A percentile compares a stretch with the other conserved stretches of the same genome.
phyloP scores from a whole-genome alignment of 2,329 filamentous ascomycete species.

The Gremmenia infestans region DNA sequence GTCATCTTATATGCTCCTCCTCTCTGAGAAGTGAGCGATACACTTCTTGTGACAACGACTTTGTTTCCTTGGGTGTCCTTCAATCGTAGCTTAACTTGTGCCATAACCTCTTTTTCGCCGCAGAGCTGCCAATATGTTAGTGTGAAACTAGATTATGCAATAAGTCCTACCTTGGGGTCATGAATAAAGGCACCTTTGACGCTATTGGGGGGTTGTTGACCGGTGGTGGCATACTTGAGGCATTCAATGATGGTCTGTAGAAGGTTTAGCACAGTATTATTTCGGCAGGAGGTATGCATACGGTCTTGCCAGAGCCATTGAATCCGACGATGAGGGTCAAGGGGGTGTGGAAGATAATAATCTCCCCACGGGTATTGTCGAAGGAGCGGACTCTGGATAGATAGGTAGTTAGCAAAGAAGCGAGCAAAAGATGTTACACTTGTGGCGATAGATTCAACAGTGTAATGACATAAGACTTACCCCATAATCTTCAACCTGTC shows the following conservation, averaged over 20 bases:
- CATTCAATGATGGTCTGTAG: conserved; percentile 90
- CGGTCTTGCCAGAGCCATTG: conserved; percentile 95
- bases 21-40: conserved; percentile 86
- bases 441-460: too few species aligned
- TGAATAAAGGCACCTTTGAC: conserved; percentile 91
- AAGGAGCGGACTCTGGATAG: conserved; percentile 70
- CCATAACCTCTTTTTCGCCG: conserved; percentile 82
- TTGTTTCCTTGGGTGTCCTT: conserved; percentile 69
- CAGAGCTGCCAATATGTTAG: conserved; percentile 48
- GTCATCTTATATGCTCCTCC: conserved; percentile 68
- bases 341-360: conserved; percentile 82
- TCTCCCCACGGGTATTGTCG: conserved; percentile 67
- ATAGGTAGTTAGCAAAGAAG: neutral
- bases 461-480: conserved; percentile 32
- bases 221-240: conserved; percentile 95
- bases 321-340: conserved; percentile 94
- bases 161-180: conserved; percentile 68
- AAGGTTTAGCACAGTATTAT: conserved; percentile 9
- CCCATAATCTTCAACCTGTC: conserved; percentile 85
- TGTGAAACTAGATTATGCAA: conserved; percentile 5
- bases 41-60: conserved; percentile 76
- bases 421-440: neutral
- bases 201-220: conserved; percentile 86
- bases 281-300: conserved; percentile 28
- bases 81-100: conserved; percentile 88